Evolutionary conservation across 257 asterid genomes (phyloP).

Genomic region (Coffea canephora): DNA sequence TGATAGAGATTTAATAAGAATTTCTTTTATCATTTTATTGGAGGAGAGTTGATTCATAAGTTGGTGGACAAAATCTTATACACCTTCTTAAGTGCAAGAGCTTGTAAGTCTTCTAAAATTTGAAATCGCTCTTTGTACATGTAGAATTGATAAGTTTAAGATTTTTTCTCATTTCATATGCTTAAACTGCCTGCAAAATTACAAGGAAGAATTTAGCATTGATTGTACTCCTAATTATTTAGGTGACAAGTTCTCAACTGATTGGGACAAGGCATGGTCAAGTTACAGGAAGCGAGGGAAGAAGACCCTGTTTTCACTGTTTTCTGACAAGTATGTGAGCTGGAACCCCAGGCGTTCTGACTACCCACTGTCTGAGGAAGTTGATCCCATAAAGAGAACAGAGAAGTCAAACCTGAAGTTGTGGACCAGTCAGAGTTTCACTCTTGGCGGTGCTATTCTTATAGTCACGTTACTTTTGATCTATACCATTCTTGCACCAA

Average conservation of each 20-base stretch:
- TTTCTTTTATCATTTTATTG: neutral
- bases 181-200: neutral
- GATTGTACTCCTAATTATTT: slow-evolving; percentile 8
- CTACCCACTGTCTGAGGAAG: slow-evolving; percentile 83
- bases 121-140: neutral
- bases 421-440: slow-evolving; percentile 86
- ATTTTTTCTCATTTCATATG: neutral
- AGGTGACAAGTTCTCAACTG: slow-evolving; percentile 73
- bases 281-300: slow-evolving; percentile 79
- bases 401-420: slow-evolving; percentile 83
- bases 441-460: slow-evolving; percentile 62
- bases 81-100: neutral
- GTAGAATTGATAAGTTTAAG: neutral
- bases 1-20: too few species aligned
- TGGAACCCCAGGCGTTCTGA: slow-evolving; percentile 87
- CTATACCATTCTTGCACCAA: slow-evolving; percentile 62
- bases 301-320: slow-evolving; percentile 62
- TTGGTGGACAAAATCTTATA: neutral
- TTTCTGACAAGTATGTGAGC: slow-evolving; percentile 78
- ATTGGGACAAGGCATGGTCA: slow-evolving; percentile 97
- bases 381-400: slow-evolving; percentile 86
- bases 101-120: neutral
- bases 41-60: neutral
- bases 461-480: slow-evolving; percentile 68
- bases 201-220: neutral